Percentiles rank a stretch among this genome's conserved stretches.
Conservation (phyloP, 2,329 filamentous ascomycete genomes). For the Botryotinia narcissicola region DNA sequence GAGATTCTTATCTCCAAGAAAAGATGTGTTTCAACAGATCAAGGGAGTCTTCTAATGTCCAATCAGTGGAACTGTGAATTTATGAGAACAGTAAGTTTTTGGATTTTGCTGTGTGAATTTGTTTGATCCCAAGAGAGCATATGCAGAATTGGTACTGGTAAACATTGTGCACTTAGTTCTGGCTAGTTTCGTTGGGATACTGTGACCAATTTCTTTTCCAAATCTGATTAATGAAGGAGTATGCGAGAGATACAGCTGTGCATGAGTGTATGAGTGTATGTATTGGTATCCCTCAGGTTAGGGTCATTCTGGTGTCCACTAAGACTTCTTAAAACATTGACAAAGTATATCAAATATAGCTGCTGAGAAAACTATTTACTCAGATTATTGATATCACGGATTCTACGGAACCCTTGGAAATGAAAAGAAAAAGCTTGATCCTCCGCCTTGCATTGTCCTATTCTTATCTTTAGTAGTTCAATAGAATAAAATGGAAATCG, state of each 20-base stretch:
- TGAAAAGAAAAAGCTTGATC: too few species aligned
- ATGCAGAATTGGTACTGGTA: too few species aligned
- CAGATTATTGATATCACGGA: neutral
- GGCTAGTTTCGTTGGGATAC: neutral
- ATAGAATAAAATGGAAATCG: too few species aligned
- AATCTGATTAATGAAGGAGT: neutral
- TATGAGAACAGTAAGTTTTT: neutral
- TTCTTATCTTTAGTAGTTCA: too few species aligned
- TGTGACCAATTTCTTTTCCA: neutral
- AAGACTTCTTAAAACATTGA: neutral
- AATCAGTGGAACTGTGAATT: neutral
- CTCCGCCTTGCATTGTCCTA: too few species aligned
- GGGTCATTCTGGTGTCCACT: neutral
- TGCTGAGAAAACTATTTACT: neutral
- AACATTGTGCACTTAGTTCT: neutral
- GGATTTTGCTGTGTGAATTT: neutral
- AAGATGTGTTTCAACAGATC: neutral
- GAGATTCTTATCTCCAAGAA: neutral
- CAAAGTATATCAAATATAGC: neutral
- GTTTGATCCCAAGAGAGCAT: too few species aligned
- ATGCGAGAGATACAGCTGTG: neutral
- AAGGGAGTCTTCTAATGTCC: neutral
- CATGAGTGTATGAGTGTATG: neutral
- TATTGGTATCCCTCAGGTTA: neutral
- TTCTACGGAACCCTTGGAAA: neutral